Base-by-base conservation (phyloP, 805 yeast genomes). In the Citeromyces nyonsensis region DNA sequence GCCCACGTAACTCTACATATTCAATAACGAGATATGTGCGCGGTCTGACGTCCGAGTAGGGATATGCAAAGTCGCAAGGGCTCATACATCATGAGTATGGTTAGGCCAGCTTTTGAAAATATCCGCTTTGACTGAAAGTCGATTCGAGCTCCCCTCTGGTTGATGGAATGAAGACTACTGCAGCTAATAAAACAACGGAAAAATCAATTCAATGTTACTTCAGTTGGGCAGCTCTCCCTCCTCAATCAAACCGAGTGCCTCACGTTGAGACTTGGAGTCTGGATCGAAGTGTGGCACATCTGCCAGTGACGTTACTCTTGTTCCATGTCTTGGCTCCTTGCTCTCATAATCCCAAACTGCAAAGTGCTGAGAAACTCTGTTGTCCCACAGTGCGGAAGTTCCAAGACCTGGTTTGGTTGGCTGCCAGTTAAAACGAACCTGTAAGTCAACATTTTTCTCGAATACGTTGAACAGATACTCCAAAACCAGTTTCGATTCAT, bases 391-490 rank as follows among this genome's bases (percentile, higher is more conserved):
- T 18, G 68, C 69, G 35, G 62, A 54, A 12, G 66, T 57, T 22
- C 66, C 67, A 25, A 47, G 49, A 12, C 66, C 66, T 9, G 43
- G 41, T 31, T 39, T 41, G 10, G 63, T 45, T 30, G 60, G 54
- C 36, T 54, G 50, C 75, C 75, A 67, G 39, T 58, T 61, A 55
- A 63, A 62, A 39, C 75, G 54, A 13, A 66, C 69, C 49, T 69
- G 75, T 36, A 68, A 61, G 40, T 70, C 77, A 33, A 64, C 61
- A 45, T 66, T 64, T 44, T 59, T 60, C 45, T 65, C 72, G 36
- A 56, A 60, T 15, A 69, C 57, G 24, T 52, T 49, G 38, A 49
- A 65, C 32, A 72, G 52, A 40, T 66, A 58, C 29, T 59, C 53
- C 42, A 69, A 54, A 35, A 72, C 59, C 6, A 63, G 44, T 26